Evolutionary conservation across 495 filamentous ascomycete genomes (phyloP).

Genomic region (Penicillium paradoxum): DNA sequence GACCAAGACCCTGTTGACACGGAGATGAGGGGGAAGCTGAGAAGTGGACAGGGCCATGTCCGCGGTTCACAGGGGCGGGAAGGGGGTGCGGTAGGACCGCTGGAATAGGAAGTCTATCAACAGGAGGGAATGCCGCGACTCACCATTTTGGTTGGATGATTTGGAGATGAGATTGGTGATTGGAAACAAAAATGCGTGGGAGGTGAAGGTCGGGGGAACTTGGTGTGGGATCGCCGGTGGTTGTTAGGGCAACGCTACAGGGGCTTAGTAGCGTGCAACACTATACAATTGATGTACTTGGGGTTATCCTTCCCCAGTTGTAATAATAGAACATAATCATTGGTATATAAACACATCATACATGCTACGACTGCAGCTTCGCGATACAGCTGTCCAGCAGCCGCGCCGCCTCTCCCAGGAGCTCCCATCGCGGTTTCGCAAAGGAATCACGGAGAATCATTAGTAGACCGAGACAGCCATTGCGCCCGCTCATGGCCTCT

Average conservation of each 20-base stretch:
- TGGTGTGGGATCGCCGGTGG: conserved; percentile 18
- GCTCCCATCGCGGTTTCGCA: conserved; percentile 79
- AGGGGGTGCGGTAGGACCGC: conserved; percentile 1
- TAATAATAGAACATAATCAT: conserved; percentile 1
- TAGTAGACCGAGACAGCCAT: conserved; percentile 76
- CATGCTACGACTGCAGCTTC: conserved; percentile 40
- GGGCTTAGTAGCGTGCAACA: background rate
- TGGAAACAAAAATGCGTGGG: conserved; percentile 6
- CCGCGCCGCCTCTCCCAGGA: conserved; percentile 78
- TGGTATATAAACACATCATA: conserved; percentile 9
- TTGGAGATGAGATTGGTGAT: conserved; percentile 2
- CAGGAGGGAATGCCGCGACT: conserved; percentile 3
- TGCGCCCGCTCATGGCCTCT: conserved; percentile 67
- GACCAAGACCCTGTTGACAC: background rate
- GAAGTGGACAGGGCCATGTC: background rate
- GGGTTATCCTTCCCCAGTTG: background rate
- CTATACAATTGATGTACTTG: too few relatives aligned
- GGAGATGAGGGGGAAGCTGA: background rate
- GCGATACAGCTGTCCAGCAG: conserved; percentile 75
- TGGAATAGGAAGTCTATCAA: conserved; percentile 7
- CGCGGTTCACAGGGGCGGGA: background rate
- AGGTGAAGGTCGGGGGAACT: conserved; percentile 4
- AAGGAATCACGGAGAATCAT: conserved; percentile 80
- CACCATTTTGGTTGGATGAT: conserved; percentile 9
- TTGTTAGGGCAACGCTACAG: conserved; percentile 24